These are phyloP conservation scores for Gossypium bickii DNA, from an alignment of 345 rosid genomes.

Conservation along the genomic window DNA sequence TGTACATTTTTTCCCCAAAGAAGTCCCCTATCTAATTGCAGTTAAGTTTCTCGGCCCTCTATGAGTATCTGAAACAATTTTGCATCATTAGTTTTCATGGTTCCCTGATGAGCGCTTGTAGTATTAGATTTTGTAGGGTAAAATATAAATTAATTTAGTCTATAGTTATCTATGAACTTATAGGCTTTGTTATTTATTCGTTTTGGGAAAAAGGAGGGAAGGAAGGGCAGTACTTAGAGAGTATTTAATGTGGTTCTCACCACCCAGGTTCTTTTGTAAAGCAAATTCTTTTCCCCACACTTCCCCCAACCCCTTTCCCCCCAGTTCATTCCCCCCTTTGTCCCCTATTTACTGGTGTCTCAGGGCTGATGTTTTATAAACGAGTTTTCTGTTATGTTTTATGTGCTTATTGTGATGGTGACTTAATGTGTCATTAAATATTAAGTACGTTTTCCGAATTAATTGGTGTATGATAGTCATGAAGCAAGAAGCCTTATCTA, in stretches of 20 bases:
- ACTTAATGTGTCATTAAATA: neutral
- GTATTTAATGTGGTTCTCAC: neutral
- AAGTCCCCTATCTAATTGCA: neutral
- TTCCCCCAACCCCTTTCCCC: too few species aligned
- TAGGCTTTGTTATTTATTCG: neutral
- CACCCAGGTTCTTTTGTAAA: neutral
- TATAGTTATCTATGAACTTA: neutral
- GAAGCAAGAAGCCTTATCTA: conserved; percentile 18
- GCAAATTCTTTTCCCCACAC: neutral
- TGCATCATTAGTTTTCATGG: neutral
- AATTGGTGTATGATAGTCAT: neutral
- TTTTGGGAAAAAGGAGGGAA: neutral
- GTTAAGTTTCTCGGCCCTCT: neutral
- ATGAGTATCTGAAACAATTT: neutral
- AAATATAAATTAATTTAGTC: neutral
- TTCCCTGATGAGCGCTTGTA: neutral
- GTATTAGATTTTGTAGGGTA: neutral
- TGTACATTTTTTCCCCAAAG: neutral
- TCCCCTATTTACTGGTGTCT: neutral
- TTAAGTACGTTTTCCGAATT: neutral
- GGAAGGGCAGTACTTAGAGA: neutral
- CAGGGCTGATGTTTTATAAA: neutral
- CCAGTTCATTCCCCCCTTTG: neutral
- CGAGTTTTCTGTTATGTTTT: neutral
- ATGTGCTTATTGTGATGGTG: neutral